Evolutionary conservation across 352 stramenopile genomes (phyloP), one percentile per base, ranked within the genome.

Genomic region (Pythium utonaiense): DNA sequence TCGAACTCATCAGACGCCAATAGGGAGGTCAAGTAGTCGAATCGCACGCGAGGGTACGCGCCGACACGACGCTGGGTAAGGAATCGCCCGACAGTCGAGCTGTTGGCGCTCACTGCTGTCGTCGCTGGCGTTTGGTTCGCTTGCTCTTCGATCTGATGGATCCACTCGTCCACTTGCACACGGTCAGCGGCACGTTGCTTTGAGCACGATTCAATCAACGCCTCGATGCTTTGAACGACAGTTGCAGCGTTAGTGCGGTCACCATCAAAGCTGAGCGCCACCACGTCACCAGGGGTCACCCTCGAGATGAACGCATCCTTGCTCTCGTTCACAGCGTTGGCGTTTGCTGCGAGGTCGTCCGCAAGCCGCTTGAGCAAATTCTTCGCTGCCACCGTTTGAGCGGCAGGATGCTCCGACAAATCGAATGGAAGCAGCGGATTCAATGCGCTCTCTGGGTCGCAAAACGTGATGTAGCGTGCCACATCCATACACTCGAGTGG

Each of bases 371-470:
- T 88, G 21, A 98, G 85, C 36, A 98, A 88, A 62, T 97, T 93
- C 69, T 97, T 93, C 7, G 95, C 97, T 50, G 96, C 97, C 42
- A 96, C 90, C 19, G 93, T 98, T 64, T 97, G 88, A 16, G 87
- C 92, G 40, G 69, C 90, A 52, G 79, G 92, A 33, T 98, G 95
- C 13, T 76, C 67, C 0, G 80, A 90, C 27, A 99, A 66, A 54
- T 98, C 86, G 66, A 99, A 99, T 31, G 96, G 96, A 12, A 99
- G 69, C 13, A 62, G 67, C 14, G 65, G 21, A 3, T 60, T 52
- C 6, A 89, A 56, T 54, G 80, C 64, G 1, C 58, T 60, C 28
- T 93, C 83, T 30, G 80, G 81, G 17, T 93, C 78, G 44, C 79
- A 88, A 21, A 88, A 91, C 1, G 82, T 87, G 28, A 96, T 75